A percentile compares a stretch with the other conserved stretches of the same genome.
These are phyloP conservation scores for Fusarium sp. DNA, from an alignment of 2,329 filamentous ascomycete genomes.

Conservation along the genomic window DNA sequence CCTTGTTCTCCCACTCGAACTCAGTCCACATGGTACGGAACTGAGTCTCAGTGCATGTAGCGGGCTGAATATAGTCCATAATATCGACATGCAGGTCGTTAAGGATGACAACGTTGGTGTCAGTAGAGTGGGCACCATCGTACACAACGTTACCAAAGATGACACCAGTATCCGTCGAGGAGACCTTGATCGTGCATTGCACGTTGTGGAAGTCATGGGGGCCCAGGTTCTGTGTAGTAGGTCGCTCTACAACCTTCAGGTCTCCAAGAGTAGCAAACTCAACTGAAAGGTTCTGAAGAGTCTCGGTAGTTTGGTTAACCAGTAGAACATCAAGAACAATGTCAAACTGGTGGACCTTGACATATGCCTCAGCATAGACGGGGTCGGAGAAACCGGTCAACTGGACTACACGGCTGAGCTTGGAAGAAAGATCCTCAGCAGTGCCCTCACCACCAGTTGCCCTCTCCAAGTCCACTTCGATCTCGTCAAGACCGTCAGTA, in stretches of 20 bases:
- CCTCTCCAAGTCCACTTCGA: slow-evolving; percentile 90
- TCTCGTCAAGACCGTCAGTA: slow-evolving; percentile 82
- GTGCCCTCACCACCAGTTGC: slow-evolving; percentile 90
- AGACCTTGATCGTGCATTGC: slow-evolving; percentile 98
- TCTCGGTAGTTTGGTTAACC: slow-evolving; percentile 97
- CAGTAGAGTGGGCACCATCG: slow-evolving; percentile 89
- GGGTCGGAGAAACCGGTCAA: slow-evolving; percentile 98
- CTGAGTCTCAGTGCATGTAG: slow-evolving; percentile 95
- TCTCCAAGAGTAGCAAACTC: slow-evolving; percentile 99
- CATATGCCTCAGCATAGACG: slow-evolving; percentile 98
- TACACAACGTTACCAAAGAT: slow-evolving; percentile 99
- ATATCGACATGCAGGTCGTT: slow-evolving; percentile 99
- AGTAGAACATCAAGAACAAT: slow-evolving; percentile 96
- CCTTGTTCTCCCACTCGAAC: slow-evolving; percentile 99
- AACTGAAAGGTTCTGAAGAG: slow-evolving; percentile 94
- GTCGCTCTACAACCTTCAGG: slow-evolving; percentile 96
- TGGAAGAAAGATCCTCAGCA: slow-evolving; percentile 88
- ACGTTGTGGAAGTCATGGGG: slow-evolving; percentile 98
- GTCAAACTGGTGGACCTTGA: slow-evolving; percentile 98
- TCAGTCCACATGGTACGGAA: slow-evolving; percentile 99
- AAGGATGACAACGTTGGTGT: slow-evolving; percentile 96
- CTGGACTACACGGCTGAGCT: slow-evolving; percentile 95
- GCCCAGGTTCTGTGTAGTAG: slow-evolving; percentile 93
- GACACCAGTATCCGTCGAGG: slow-evolving; percentile 95
- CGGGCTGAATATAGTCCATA: slow-evolving; percentile 99